Evolutionary conservation across 768 basidiomycete species (phyloP), one percentile per base, ranked within the genome.

Genomic region (Fomitopsis serialis): DNA sequence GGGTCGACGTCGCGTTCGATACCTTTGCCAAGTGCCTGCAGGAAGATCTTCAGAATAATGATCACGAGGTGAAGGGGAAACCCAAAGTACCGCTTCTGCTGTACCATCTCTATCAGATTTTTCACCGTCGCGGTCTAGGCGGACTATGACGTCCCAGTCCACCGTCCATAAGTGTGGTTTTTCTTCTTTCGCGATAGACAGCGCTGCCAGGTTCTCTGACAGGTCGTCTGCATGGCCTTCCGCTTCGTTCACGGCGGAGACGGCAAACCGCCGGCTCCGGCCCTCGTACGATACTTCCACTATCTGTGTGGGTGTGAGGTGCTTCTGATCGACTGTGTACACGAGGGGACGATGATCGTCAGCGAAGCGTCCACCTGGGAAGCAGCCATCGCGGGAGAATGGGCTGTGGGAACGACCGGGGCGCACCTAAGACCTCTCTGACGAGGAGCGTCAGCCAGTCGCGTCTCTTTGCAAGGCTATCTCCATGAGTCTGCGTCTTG

Each of bases 381-480:
- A 40, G 37, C 37, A 19, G 5, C 37, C 37, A 34, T 45, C 45
- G 35, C 29, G 27, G 22, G 29, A 45, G 44, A 29, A 27, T 48
- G 47, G 40, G 13, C 15, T 40, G 37, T 40, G 37, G 15, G 37
- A 40, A 40, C 4, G 37, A 55, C 45, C 58, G 52, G 42, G 45
- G 66, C 80, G 44, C 54, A 89, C 90, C 84, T 50, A 92, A 72
- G 37, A 74, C 63, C 69, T 92, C 90, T 52, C 82, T 79, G 50
- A 88, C 65, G 21, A 85, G 69, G 10, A 91, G 71, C 37, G 68
- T 64, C 10, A 92, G 77, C 90, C 90, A 92, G 63, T 89, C 80
- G 52, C 72, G 70, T 45, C 70, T 70, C 60, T 78, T 78, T 29
- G 29, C 15, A 11, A 11, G 48, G 1, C 62, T 67, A 15, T 65